Conservation (phyloP, 2,329 filamentous ascomycete genomes). For the Gnomoniopsis sp. region DNA sequence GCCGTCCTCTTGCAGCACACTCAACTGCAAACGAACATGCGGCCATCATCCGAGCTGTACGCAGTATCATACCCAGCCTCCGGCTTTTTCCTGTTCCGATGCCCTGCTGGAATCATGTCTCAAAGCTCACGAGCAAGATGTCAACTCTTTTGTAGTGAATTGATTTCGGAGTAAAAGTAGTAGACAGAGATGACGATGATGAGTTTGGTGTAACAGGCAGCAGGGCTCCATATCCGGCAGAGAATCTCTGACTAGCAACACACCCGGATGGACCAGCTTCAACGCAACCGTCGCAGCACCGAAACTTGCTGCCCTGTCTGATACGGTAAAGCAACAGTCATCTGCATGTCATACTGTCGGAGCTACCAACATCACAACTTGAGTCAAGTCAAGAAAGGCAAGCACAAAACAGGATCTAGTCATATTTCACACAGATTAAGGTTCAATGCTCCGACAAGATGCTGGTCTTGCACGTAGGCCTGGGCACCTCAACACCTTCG, state of each 20-base stretch:
- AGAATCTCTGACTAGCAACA: neutral
- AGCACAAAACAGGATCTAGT: constrained; percentile 10
- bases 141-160: neutral
- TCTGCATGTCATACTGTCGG: neutral
- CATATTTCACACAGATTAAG: constrained; percentile 12
- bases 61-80: neutral
- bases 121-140: too few species aligned
- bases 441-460: constrained; percentile 14
- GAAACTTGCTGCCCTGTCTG: neutral
- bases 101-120: too few species aligned
- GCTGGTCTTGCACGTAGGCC: constrained; percentile 5
- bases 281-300: neutral
- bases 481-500: neutral
- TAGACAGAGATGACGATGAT: too few species aligned
- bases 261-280: neutral
- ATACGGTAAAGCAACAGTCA: neutral
- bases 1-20: neutral
- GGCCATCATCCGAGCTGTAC: neutral
- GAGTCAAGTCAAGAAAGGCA: constrained; percentile 6
- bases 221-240: neutral
- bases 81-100: neutral
- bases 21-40: neutral
- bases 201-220: neutral
- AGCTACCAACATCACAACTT: neutral
- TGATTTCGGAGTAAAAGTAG: too few species aligned